Percentiles rank a stretch among this genome's conserved stretches.
Conservation (phyloP, 169 alveolate species). For the Babesia divergens region DNA sequence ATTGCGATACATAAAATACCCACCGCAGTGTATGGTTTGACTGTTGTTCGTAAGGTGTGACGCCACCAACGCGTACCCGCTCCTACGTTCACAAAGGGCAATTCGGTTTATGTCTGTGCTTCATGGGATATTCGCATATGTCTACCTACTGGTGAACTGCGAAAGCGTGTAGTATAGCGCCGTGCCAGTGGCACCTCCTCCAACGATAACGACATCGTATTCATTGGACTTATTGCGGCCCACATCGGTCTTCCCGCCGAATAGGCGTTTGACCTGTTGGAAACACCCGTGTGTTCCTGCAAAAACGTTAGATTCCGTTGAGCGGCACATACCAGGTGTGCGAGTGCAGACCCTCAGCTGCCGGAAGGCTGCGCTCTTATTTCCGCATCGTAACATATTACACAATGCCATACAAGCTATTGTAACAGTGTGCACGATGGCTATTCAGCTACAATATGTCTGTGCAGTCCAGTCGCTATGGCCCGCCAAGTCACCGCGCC, state of each 20-base stretch:
- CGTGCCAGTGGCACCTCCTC: conserved; percentile 86
- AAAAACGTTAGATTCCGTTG: background rate
- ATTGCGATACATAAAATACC: background rate
- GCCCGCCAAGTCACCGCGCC: no score
- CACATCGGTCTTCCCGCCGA: background rate
- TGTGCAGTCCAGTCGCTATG: no score
- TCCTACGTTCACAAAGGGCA: conserved; percentile 77
- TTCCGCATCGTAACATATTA: no score
- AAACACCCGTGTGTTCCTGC: background rate
- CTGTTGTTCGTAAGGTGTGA: conserved; percentile 82
- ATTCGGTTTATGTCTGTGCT: conserved; percentile 67
- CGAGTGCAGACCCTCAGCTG: no score
- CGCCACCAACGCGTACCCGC: conserved; percentile 78
- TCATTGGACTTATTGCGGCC: conserved; percentile 27
- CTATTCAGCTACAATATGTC: no score
- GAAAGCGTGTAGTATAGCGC: conserved; percentile 80
- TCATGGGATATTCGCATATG: background rate
- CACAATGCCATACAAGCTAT: no score
- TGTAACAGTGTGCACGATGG: no score
- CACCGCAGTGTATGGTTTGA: conserved; percentile 83
- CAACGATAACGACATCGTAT: conserved; percentile 78
- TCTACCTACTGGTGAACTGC: conserved; percentile 69
- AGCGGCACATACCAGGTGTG: no score
- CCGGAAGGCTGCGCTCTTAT: no score
- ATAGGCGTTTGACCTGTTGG: background rate